Base-by-base conservation (phyloP, 2,329 filamentous ascomycete species). In the Ophiosphaerella narmari region DNA sequence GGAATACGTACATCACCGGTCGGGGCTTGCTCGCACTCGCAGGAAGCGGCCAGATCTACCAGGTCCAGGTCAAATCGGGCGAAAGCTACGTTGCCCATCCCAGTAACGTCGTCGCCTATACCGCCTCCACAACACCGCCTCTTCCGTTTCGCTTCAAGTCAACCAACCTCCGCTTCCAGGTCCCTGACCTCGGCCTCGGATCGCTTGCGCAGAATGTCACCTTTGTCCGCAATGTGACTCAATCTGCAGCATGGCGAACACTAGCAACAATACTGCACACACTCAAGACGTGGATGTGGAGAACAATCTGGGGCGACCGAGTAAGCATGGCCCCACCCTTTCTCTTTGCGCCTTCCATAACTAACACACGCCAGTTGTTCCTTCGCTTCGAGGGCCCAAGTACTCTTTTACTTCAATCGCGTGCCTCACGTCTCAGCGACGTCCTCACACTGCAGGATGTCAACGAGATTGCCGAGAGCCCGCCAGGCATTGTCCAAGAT, bases 31-130 rank as follows among this genome's bases (percentile, higher is more conserved):
- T 92, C 0, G 93, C 91, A 2, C 79, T 99, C 13, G 86, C 89
- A 7, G 91, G 92, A 6, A 89, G 88, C 16, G 94, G 94, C 0
- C 91, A 97, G 68, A 86, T 96, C 52, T 96, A 97, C 72, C 88
- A 94, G 62, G 80, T 99, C 31, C 86, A 85, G 2, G 77, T 99
- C 43, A 86, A 85, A 51, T 85, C 87, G 23, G 91, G 89, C 14
- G 94, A 99, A 71, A 89, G 94, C 72, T 93, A 97, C 62, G 86
- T 96, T 46, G 90, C 90, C 3, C 92, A 97, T 71, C 93, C 94
- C 29, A 89, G 89, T 60, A 91, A 96, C 70, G 86, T 99, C 3
- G 86, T 97, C 12, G 94, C 94, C 18, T 99, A 99, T 76, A 87
- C 88, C 3, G 82, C 94, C 41, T 86, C 85, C 43, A 83, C 86